Base-by-base conservation (phyloP, 2,329 filamentous ascomycete genomes). In the Endoconidiophora laricicola region DNA sequence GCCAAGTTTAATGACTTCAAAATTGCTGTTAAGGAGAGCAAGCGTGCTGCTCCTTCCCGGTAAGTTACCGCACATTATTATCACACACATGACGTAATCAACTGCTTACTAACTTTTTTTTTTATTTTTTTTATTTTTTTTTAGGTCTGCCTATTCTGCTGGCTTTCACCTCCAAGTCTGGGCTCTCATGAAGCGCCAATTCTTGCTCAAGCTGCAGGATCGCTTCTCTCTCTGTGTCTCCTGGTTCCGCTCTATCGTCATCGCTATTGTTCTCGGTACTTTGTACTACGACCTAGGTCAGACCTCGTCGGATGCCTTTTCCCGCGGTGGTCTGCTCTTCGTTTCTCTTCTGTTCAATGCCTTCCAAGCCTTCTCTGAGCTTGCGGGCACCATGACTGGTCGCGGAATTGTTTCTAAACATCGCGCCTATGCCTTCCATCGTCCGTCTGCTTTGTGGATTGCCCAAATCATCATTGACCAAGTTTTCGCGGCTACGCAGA, bases 201-300 rank as follows among this genome's bases (percentile, higher is more conserved):
- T 87, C 61, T 70, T 82, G 47, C 79, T 93, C 58, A 91, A 91
- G 67, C 81, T 86, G 68, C 85, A 93, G 62, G 86, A 94, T 61
- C 81, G 81, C 52, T 82, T 88, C 59, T 78, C 79, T n/a, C 70
- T 93, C 4, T 67, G 71, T 12, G 76, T 91, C 26, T 80, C 80
- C 1, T 91, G 83, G 83, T 56, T 73, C 39, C 68, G 74, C 6
- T 72, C 66, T 52, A 79, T 88, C 56, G 68, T 85, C 56, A 79
- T 90, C 56, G 85, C 81, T 12, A 79, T 93, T 53, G 76, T 93
- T 22, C 69, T 86, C 43, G 86, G 86, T 57, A 87, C 84, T 0
- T 78, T 91, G 3, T 94, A 82, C 69, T 71, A 86, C 52, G 69
- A 86, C 36, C 73, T 86, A 33, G 77, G 78, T 1, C 63, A 76